phyloP scores from a whole-genome alignment of 2,329 filamentous ascomycete genomes.

The Colletotrichum australisinense region DNA sequence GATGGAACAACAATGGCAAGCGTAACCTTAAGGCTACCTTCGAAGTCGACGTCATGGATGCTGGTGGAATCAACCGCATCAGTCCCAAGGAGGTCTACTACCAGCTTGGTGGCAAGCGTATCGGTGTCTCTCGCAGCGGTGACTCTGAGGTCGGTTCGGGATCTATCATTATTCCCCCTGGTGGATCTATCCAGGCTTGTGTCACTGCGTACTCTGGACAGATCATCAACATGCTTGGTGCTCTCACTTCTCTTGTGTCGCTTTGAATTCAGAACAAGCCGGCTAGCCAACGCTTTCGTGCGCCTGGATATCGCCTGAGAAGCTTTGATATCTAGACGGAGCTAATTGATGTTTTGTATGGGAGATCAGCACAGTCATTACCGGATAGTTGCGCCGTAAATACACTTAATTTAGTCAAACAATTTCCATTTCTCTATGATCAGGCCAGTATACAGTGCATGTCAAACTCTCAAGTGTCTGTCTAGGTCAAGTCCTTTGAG shows the following conservation, averaged over 20 bases:
- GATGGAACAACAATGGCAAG: constrained; percentile 18
- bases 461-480: too few species aligned
- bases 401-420: too few species aligned
- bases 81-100: constrained; percentile 1
- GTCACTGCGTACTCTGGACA: neutral
- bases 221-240: constrained; percentile 2
- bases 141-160: constrained; percentile 12
- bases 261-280: neutral
- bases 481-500: too few species aligned
- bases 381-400: too few species aligned
- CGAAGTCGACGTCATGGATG: constrained; percentile 12
- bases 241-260: neutral
- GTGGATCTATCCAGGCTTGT: constrained; percentile 8
- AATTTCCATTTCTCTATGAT: too few species aligned
- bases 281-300: neutral
- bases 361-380: too few species aligned
- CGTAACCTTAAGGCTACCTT: constrained; percentile 1
- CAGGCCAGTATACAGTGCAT: too few species aligned
- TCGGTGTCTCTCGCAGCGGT: neutral
- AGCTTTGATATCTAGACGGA: too few species aligned
- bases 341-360: too few species aligned
- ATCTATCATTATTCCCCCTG: constrained; percentile 1
- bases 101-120: constrained; percentile 4
- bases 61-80: constrained; percentile 6
- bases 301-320: too few species aligned